Conservation (phyloP, 2,329 filamentous ascomycete genomes). For the Fusarium albidum region DNA sequence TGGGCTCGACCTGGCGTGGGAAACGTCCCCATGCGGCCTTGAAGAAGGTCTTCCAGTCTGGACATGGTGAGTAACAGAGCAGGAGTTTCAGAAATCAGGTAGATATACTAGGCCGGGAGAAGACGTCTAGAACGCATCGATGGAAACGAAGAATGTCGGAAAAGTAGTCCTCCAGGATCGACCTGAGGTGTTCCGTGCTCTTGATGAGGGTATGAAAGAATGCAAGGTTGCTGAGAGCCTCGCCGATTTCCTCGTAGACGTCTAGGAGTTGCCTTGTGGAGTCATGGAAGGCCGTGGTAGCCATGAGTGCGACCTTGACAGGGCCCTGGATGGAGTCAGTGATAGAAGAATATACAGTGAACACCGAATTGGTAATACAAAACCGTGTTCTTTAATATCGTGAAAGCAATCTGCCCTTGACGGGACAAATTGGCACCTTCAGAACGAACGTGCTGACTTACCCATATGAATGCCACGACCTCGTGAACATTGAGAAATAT, state of each 20-base stretch:
- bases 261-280: not conserved
- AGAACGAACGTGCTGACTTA: not conserved
- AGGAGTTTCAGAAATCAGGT: no score
- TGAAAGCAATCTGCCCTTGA: no score
- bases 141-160: not conserved
- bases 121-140: not conserved
- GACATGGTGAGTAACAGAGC: not conserved
- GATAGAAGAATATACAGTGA: no score
- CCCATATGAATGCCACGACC: conserved; percentile 6
- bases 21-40: not conserved
- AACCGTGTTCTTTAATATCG: no score
- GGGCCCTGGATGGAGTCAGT: not conserved
- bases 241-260: not conserved
- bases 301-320: conserved; percentile 7
- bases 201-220: not conserved
- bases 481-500: conserved; percentile 4
- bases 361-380: no score
- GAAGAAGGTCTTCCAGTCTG: fast-evolving
- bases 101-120: not conserved
- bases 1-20: fast-evolving
- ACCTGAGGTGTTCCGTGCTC: fast-evolving
- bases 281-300: not conserved
- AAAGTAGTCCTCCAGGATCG: conserved; percentile 1
- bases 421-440: no score
- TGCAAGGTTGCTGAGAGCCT: fast-evolving